phyloP scores from a whole-genome alignment of 2,329 filamentous ascomycete species.

The Cyphellophora europaea region DNA sequence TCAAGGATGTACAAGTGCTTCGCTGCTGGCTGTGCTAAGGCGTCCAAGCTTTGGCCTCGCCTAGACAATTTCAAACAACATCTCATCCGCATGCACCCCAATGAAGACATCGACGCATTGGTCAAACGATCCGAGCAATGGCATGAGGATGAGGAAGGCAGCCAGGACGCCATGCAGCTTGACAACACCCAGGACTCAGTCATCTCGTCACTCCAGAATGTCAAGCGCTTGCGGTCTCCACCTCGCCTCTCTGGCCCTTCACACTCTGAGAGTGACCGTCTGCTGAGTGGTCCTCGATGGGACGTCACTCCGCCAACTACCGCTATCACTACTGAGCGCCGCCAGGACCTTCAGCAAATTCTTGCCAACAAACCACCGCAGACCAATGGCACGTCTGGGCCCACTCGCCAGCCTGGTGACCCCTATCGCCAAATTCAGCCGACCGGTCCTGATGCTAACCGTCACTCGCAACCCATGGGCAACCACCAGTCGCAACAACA shows the following conservation, averaged over 20 bases:
- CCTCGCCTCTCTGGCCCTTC: not conserved
- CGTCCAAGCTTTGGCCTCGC: conserved; percentile 64
- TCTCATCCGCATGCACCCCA: conserved; percentile 55
- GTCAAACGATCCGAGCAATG: conserved; percentile 2
- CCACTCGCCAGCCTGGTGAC: not conserved
- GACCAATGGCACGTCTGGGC: not conserved
- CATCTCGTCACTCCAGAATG: conserved; percentile 2
- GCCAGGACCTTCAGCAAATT: not conserved
- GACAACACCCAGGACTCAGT: not conserved
- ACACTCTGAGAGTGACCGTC: too few relatives aligned
- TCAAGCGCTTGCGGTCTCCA: not conserved
- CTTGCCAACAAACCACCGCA: not conserved
- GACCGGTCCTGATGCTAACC: not conserved
- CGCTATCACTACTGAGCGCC: not conserved
- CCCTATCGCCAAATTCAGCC: not conserved
- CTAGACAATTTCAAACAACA: conserved; percentile 80
- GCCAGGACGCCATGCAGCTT: not conserved
- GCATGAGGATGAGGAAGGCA: conserved; percentile 1
- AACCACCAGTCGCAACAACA: not conserved
- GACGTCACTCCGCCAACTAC: conserved; percentile 1
- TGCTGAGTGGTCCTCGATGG: not conserved
- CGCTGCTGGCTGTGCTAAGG: conserved; percentile 45
- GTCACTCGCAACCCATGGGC: too few relatives aligned
- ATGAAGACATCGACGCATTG: conserved; percentile 2
- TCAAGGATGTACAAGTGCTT: conserved; percentile 41